Conservation (phyloP, 2,329 filamentous ascomycete species). For the Sporothrix globosa region DNA sequence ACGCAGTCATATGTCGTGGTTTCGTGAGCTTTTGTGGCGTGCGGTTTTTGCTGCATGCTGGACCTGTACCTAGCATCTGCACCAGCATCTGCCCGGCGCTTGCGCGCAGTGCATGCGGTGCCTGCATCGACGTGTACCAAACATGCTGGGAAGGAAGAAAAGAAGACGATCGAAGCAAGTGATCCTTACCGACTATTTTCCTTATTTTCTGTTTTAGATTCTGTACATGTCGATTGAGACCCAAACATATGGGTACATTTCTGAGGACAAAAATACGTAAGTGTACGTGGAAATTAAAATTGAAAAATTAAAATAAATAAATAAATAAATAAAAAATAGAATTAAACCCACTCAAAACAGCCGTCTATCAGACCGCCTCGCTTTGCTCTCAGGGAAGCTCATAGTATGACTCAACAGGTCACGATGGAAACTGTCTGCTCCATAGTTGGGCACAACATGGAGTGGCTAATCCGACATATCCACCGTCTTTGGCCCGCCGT, state of each 20-base stretch:
- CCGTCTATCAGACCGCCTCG: not conserved
- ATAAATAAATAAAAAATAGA: not conserved
- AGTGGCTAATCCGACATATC: too few relatives aligned
- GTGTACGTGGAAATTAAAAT: too few relatives aligned
- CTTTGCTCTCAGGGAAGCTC: not conserved
- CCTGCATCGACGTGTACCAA: constrained; percentile 14
- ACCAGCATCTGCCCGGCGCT: constrained; percentile 7
- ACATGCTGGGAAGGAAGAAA: not conserved
- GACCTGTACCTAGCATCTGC: not conserved
- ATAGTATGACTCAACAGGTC: constrained; percentile 16
- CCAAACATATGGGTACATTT: not conserved
- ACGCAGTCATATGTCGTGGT: not conserved
- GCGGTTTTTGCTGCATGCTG: not conserved
- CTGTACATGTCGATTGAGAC: not conserved
- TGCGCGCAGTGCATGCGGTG: not conserved
- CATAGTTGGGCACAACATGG: constrained; percentile 18
- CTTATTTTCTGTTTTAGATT: not conserved
- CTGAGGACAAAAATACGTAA: not conserved
- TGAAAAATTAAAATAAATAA: not conserved
- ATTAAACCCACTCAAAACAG: not conserved
- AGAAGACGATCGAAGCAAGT: not conserved
- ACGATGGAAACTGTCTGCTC: not conserved
- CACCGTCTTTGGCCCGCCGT: not conserved
- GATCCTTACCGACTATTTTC: not conserved
- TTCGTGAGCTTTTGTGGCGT: constrained; percentile 3